A percentile compares a stretch with the other conserved stretches of the same genome.
These are phyloP conservation scores for Naganishia onofrii DNA, from an alignment of 768 basidiomycete genomes.

Conservation along the genomic window DNA sequence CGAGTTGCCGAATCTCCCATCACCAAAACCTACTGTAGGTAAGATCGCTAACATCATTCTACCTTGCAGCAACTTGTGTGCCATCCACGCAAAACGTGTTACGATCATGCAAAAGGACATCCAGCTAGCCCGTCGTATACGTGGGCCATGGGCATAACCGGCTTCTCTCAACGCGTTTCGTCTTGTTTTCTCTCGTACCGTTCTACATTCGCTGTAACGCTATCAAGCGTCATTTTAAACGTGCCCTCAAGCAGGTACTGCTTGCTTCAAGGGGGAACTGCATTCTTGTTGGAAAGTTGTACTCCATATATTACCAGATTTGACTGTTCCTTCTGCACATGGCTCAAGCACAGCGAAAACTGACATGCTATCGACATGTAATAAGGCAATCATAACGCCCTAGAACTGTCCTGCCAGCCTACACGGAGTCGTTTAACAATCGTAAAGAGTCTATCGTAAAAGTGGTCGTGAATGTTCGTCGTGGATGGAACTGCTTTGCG, in stretches of 20 bases:
- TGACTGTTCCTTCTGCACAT: not conserved
- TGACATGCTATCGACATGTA: not conserved
- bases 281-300: slow-evolving; percentile 1
- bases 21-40: no score
- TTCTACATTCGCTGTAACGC: slow-evolving; percentile 1
- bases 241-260: not conserved
- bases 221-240: not conserved
- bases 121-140: slow-evolving; percentile 89
- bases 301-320: not conserved
- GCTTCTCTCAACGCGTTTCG: not conserved
- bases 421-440: not conserved
- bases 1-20: not conserved
- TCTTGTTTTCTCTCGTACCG: not conserved
- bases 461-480: not conserved
- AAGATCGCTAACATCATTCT: not conserved
- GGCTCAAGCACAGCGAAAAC: not conserved
- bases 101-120: slow-evolving; percentile 98
- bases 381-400: not conserved
- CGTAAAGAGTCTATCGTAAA: slow-evolving; percentile 3
- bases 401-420: not conserved
- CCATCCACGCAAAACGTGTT: slow-evolving; percentile 95
- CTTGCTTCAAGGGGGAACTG: not conserved
- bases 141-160: slow-evolving; percentile 69
- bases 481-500: not conserved
- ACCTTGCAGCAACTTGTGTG: slow-evolving; percentile 76